phyloP scores from a whole-genome alignment of 192 early-diverging fungal genomes.

The Umbelopsis ramanniana region DNA sequence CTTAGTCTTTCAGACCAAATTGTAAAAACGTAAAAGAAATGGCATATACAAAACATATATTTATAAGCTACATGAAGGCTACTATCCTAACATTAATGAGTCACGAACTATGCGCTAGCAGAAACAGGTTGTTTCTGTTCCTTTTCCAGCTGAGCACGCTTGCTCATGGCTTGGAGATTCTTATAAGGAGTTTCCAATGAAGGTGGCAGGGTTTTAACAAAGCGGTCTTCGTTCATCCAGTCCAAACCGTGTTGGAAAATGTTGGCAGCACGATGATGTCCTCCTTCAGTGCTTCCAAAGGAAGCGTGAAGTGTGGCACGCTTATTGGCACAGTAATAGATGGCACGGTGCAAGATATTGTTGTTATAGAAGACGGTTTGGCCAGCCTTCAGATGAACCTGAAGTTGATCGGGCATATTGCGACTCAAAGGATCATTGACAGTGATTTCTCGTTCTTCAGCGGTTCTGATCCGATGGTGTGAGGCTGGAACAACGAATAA shows the following conservation, averaged over 20 bases:
- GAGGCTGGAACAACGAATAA: constrained; percentile 50
- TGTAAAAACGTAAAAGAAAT: too few species aligned
- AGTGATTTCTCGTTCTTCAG: constrained; percentile 47
- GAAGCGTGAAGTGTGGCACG: constrained; percentile 52
- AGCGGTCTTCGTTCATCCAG: constrained; percentile 48
- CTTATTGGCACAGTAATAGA: constrained; percentile 42
- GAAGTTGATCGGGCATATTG: constrained; percentile 46
- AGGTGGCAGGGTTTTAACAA: constrained; percentile 41
- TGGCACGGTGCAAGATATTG: constrained; percentile 55
- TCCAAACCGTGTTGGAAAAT: constrained; percentile 55
- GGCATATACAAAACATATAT: too few species aligned
- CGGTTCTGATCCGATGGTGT: constrained; percentile 47
- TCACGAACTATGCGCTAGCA: not conserved
- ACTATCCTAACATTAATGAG: not conserved
- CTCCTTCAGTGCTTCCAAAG: constrained; percentile 52
- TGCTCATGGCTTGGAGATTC: constrained; percentile 43
- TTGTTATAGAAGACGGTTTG: constrained; percentile 61
- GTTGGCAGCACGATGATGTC: constrained; percentile 47
- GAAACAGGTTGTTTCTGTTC: constrained; percentile 19
- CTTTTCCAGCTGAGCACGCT: constrained; percentile 26
- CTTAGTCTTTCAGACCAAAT: too few species aligned
- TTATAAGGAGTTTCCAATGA: constrained; percentile 39
- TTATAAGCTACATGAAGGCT: not conserved
- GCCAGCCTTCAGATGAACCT: constrained; percentile 44
- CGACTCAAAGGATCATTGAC: constrained; percentile 48